Evolutionary conservation across 2,329 filamentous ascomycete genomes (phyloP), one percentile per base, ranked within the genome.

Genomic region (Diaporthe vexans): DNA sequence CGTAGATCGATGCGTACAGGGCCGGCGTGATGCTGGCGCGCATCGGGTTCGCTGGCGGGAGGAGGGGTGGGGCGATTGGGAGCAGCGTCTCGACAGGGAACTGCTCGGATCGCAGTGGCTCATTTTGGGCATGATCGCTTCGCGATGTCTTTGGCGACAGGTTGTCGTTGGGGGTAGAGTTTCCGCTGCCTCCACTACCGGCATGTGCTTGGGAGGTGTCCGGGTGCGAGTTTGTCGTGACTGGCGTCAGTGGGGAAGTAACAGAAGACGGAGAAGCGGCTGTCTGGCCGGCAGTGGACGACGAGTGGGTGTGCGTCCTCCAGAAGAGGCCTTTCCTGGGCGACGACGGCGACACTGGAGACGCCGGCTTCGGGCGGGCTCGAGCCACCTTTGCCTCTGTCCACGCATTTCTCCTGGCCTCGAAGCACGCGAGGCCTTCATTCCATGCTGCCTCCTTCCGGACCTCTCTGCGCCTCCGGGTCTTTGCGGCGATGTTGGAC

Each of bases 1-100:
- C 93, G 86, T 97, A 98, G 73, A 98, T 94, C 61, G 93, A 94
- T 0, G 92, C 86, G 82, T 98, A 97, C 72, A 93, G 89, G 21
- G 89, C 84, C 0, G 94, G 91, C 0, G 88, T 92, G 79, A 98
- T 97, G 43, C 91, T 93, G 40, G 91, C 89, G 73, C 95, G 93
- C 82, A 98, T 91, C 0, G 92, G 89, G 80, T 97, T 95, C 61
- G 89, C 88, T 0, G 90, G 85, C 8, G 95, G 93, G 7, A 98
- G 87, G 7, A 97, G 85, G 0, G 94, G 93, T 8, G 91, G 89
- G 0, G 93, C 91, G 67, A 97, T 83, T 0, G 95, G 95, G 4
- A 98, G 82, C 37, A 95, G 84, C 3, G 86, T 90, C 80, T 91
- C 86, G 15, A 93, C 87, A 13, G 91, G 89, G 61, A 88, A 88